Percentiles rank a stretch among this genome's conserved stretches.
Evolutionary conservation across 129 eudicot genomes (phyloP).

Genomic region (Artemisia annua): DNA sequence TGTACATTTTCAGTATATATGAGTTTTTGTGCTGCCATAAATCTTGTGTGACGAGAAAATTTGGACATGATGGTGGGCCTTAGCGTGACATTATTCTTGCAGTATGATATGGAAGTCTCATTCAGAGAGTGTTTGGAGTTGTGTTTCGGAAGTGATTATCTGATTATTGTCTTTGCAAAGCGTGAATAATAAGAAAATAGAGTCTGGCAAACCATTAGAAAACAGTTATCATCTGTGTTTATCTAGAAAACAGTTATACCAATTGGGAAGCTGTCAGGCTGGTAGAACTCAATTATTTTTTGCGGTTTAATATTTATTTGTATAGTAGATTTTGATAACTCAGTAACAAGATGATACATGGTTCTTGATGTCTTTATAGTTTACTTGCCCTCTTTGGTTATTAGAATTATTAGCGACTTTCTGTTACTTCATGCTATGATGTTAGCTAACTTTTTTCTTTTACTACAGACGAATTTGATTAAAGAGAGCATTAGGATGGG

Average conservation of each 20-base stretch:
- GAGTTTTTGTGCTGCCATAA: constrained; percentile 1
- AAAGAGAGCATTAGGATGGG: constrained; percentile 99
- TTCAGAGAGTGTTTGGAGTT: no score
- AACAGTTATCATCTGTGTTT: no score
- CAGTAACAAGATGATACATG: not conserved
- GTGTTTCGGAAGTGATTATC: no score
- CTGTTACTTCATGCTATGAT: not conserved
- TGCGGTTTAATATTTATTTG: not conserved
- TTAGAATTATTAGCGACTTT: not conserved
- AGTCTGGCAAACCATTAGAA: no score
- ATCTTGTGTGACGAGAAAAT: not conserved
- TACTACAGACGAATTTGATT: constrained; percentile 79
- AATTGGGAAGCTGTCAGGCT: not conserved
- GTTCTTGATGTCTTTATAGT: not conserved
- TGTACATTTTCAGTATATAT: no score
- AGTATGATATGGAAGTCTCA: not conserved
- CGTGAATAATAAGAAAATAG: no score
- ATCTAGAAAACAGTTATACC: not conserved
- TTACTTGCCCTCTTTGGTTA: not conserved
- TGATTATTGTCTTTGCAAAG: no score
- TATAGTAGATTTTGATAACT: not conserved
- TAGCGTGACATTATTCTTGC: no score
- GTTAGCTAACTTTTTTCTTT: constrained; percentile 12
- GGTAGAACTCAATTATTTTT: constrained; percentile 5
- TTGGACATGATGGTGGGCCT: not conserved